Conservation (phyloP, 2,329 filamentous ascomycete species). For the Penicillium sp. region DNA sequence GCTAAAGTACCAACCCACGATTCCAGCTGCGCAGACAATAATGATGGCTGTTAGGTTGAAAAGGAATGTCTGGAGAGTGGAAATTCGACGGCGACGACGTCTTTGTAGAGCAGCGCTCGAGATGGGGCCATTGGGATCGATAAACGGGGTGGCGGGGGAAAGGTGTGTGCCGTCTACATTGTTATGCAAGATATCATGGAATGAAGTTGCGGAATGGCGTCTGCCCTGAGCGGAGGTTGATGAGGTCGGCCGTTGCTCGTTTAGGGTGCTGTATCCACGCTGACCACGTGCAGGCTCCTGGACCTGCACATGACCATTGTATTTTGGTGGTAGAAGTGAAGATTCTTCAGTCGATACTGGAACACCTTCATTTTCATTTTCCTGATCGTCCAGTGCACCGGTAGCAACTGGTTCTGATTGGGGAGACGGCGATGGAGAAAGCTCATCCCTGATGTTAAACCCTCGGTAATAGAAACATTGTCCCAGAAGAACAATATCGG, state of each 20-base stretch:
- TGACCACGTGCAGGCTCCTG: constrained; percentile 2
- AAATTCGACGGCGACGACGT: constrained; percentile 30
- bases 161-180: constrained; percentile 69
- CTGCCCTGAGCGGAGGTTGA: constrained; percentile 19
- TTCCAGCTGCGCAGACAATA: constrained; percentile 81
- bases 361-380: constrained; percentile 22
- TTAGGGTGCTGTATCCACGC: constrained; percentile 5
- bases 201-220: constrained; percentile 38
- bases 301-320: constrained; percentile 20
- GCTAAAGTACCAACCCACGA: constrained; percentile 83
- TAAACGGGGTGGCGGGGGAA: constrained; percentile 81
- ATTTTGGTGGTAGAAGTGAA: constrained; percentile 30
- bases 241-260: constrained; percentile 10
- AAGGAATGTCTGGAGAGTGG: constrained; percentile 55
- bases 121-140: constrained; percentile 52
- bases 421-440: constrained; percentile 22
- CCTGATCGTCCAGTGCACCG: constrained; percentile 18
- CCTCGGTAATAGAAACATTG: constrained; percentile 98
- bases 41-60: constrained; percentile 78
- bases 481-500: constrained; percentile 81
- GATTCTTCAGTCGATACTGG: constrained; percentile 35
- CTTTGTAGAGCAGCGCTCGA: constrained; percentile 11
- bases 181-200: constrained; percentile 52
- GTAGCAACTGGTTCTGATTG: constrained; percentile 14
- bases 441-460: constrained; percentile 56